Evolutionary conservation across 1,139 yeast genomes (phyloP), one percentile per base, ranked within the genome.

Genomic region (Candida sp.): DNA sequence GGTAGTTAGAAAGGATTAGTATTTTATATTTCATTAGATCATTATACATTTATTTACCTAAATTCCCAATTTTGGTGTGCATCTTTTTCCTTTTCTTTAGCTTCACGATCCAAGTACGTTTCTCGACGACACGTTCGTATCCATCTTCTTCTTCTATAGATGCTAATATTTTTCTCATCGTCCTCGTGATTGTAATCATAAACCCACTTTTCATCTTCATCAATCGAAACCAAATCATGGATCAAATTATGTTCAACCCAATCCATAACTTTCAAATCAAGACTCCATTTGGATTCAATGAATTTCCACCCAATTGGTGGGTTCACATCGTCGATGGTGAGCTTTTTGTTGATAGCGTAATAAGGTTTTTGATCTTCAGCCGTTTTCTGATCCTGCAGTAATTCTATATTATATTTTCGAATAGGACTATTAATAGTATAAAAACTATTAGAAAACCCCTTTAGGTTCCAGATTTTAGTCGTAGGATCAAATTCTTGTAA

Each of bases 151-250:
- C 85, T 66, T 52, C 84, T 64, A 53, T 64, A 77, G 11, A 57
- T 45, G 33, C 55, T 57, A 11, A 33, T 34, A 11, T 50, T 48
- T 11, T 30, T 30, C 19, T 48, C 51, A 29, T 57, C 48, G 43
- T 33, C 48, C 33, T 51, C 53, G 15, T 23, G 29, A 19, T 49
- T 45, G 35, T 36, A 58, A 59, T 86, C 95, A 58, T 86, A 86
- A 19, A 84, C 90, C 93, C 93, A 86, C 61, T 86, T 86, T 37
- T 84, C 85, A 43, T 81, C 88, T 33, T 76, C 69, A 60, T 85
- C 91, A 33, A 83, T 70, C 36, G 68, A 70, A 7, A 84, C 81
- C 40, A 80, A 61, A 48, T 80, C 86, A 27, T 64, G 56, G 37
- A 84, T 66, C 32, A 74, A 65, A 44, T 77, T 75, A 0, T 57